phyloP scores from a whole-genome alignment of 352 stramenopile species.

The Bremia lactucae region DNA sequence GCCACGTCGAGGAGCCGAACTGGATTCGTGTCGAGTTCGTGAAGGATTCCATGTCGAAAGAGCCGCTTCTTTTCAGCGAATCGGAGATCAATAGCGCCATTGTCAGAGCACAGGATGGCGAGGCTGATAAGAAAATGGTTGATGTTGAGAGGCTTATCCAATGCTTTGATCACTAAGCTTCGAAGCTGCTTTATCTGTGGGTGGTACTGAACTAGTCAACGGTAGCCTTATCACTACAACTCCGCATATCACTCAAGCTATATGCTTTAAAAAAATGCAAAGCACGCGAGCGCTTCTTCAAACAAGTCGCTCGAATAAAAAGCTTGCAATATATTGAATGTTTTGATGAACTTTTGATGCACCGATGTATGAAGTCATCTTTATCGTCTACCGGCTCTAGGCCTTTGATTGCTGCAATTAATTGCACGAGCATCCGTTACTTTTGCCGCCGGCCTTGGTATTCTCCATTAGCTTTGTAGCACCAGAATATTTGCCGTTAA shows the following conservation, averaged over 20 bases:
- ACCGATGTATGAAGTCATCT: conserved; percentile 9
- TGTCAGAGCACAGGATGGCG: conserved; percentile 31
- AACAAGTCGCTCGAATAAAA: too few species aligned
- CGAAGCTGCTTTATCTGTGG: neutral
- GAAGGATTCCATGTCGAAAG: conserved; percentile 51
- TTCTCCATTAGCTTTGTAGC: conserved; percentile 27
- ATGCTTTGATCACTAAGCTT: conserved; percentile 50
- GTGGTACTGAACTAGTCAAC: too few species aligned
- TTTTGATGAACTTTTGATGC: conserved; percentile 5
- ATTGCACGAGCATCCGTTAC: conserved; percentile 31
- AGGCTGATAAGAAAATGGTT: conserved; percentile 24
- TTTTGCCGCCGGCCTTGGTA: conserved; percentile 23
- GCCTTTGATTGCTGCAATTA: conserved; percentile 8
- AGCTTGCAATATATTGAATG: conserved; percentile 1
- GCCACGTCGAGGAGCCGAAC: conserved; percentile 48
- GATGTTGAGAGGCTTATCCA: conserved; percentile 46
- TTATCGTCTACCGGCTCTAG: too few species aligned
- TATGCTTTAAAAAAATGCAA: too few species aligned
- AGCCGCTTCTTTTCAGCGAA: conserved; percentile 72
- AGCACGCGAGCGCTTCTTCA: too few species aligned
- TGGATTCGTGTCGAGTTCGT: conserved; percentile 50
- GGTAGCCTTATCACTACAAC: too few species aligned
- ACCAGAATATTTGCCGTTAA: too few species aligned
- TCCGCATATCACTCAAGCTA: too few species aligned
- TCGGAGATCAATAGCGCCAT: conserved; percentile 55